Percentiles rank a stretch among this genome's conserved stretches.
These are phyloP conservation scores for Rhododendron griersonianum DNA, from an alignment of 148 eudicot genomes.

Conservation along the genomic window DNA sequence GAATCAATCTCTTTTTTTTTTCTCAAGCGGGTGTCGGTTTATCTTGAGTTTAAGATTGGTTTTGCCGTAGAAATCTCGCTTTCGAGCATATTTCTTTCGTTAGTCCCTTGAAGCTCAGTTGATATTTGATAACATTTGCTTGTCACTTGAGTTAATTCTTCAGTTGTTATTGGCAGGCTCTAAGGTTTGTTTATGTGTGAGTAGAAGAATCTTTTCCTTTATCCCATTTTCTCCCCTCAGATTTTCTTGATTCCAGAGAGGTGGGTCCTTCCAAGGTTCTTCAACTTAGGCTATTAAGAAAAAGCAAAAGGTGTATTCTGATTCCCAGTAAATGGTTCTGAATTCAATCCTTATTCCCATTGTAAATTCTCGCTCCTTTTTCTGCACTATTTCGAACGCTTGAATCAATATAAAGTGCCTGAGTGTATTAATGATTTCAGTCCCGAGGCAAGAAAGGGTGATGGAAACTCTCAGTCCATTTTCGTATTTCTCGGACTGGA, in stretches of 20 bases:
- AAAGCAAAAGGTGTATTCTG: slow-evolving; percentile 20
- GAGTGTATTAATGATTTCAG: neutral
- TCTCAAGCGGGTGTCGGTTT: neutral
- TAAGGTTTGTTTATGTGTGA: neutral
- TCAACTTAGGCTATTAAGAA: slow-evolving; percentile 13
- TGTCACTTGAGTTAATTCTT: neutral
- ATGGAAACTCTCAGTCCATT: slow-evolving; percentile 29
- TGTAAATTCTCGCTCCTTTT: neutral
- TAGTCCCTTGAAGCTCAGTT: neutral
- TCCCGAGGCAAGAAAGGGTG: neutral
- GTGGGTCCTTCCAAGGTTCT: slow-evolving; percentile 12
- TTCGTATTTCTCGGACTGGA: slow-evolving; percentile 30
- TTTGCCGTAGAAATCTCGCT: neutral
- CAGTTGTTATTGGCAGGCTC: neutral
- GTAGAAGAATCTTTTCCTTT: neutral
- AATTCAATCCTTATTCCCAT: neutral
- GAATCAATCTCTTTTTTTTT: slow-evolving; percentile 6
- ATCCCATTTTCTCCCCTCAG: neutral
- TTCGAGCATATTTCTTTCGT: neutral
- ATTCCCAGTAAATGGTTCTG: slow-evolving; percentile 24
- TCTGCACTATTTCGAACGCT: neutral
- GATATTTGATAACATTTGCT: neutral
- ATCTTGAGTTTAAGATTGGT: neutral
- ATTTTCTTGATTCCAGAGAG: slow-evolving; percentile 15
- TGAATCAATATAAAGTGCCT: neutral